Evolutionary conservation across 176 grass and related monocot species (phyloP).

Genomic region (Aegilops speltoides): DNA sequence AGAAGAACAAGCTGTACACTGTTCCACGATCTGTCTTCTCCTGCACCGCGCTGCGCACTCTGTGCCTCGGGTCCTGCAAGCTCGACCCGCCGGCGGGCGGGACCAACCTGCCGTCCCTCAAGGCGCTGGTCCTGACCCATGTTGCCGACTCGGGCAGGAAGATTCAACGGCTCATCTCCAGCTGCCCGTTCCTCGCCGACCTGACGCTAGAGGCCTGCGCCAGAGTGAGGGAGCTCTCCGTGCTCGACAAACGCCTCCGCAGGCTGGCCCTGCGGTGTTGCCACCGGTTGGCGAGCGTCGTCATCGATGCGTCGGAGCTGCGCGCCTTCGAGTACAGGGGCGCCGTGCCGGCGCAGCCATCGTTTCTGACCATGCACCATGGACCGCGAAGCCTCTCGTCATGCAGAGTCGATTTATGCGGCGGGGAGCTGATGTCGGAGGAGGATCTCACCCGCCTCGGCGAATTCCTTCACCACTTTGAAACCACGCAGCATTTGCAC

Average conservation of each 20-base stretch:
- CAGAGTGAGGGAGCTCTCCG: not conserved
- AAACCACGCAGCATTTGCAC: not conserved
- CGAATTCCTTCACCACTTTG: not conserved
- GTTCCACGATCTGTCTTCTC: not conserved
- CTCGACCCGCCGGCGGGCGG: not conserved
- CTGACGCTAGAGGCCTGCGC: conserved; percentile 17
- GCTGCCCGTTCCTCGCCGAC: conserved; percentile 7
- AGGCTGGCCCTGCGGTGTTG: conserved; percentile 8
- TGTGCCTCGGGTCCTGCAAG: not conserved
- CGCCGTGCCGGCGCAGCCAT: not conserved
- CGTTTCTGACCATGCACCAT: not conserved
- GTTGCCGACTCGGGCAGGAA: not conserved
- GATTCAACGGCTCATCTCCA: not conserved
- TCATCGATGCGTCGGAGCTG: conserved; percentile 17
- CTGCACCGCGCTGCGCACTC: not conserved
- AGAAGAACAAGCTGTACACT: not conserved
- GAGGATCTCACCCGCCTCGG: not conserved
- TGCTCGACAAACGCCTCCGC: not conserved
- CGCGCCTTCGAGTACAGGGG: conserved; percentile 19
- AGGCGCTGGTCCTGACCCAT: not conserved
- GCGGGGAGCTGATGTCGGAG: not conserved
- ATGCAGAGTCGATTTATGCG: conserved; percentile 15
- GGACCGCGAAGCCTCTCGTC: not conserved
- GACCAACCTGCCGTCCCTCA: not conserved
- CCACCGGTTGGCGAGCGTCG: not conserved